Percentiles rank a stretch among this genome's conserved stretches.
Conservation (phyloP, 371 early-diverging fungal genomes). For the Mortierella sp. region DNA sequence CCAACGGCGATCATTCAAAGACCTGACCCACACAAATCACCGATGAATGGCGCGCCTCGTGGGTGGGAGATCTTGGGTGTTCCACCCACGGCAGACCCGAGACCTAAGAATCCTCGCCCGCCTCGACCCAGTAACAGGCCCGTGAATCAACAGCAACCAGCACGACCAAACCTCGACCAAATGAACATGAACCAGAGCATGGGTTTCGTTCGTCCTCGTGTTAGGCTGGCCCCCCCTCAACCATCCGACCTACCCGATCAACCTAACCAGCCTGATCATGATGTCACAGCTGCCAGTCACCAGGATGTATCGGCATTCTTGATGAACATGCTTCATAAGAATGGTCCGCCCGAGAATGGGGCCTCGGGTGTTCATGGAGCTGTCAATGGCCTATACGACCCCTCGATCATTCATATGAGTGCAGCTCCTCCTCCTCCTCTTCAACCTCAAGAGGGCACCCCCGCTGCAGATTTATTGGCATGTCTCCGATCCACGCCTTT, state of each 20-base stretch:
- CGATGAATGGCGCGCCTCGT: constrained; percentile 34
- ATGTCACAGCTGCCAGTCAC: constrained; percentile 9
- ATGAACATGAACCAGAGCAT: constrained; percentile 33
- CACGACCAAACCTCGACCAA: constrained; percentile 11
- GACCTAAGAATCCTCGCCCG: constrained; percentile 23
- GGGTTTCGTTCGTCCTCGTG: constrained; percentile 47
- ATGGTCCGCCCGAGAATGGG: constrained; percentile 17
- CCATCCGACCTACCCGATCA: constrained; percentile 24
- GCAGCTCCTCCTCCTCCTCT: neutral
- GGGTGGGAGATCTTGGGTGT: constrained; percentile 53
- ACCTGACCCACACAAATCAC: constrained; percentile 22
- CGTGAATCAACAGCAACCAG: constrained; percentile 1
- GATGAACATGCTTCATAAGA: constrained; percentile 39
- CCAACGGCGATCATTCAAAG: constrained; percentile 26
- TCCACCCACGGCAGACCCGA: constrained; percentile 19
- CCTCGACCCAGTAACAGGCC: neutral
- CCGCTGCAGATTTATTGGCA: constrained; percentile 30
- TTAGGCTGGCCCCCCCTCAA: constrained; percentile 23
- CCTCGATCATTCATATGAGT: constrained; percentile 1
- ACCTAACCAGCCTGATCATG: too few relatives aligned
- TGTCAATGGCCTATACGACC: constrained; percentile 5
- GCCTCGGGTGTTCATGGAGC: constrained; percentile 5
- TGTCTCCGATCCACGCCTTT: constrained; percentile 16
- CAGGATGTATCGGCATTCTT: constrained; percentile 36
- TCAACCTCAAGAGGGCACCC: constrained; percentile 20